Evolutionary conservation across 495 filamentous ascomycete species (phyloP), one percentile per base, ranked within the genome.

Genomic region (Aspergillus hancockii): DNA sequence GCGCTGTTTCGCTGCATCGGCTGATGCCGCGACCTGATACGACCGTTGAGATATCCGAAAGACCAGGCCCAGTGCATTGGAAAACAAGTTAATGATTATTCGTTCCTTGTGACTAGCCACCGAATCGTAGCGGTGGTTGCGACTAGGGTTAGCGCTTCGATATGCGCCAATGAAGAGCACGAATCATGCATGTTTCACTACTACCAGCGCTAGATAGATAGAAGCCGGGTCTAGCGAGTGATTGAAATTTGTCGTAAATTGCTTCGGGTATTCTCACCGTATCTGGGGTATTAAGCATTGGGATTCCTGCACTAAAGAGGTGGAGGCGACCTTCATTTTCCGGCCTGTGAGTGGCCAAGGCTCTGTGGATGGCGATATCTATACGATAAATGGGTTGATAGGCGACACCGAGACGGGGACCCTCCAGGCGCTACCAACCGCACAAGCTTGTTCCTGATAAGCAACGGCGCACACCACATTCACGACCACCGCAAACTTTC

Each of bases 211-310:
- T 47, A 22, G 43, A 6, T 3, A 8, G 43, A 47, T 47, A 47
- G 43, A 47, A 23, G 43, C 9, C 19, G 2, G 21, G 19, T 8
- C 12, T n/a, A 12, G 43, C 19, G 43, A 47, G 21, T 47, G 23
- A 47, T 12, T 47, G 43, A 47, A 23, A 47, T 23, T 21, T 3
- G 43, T 47, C 21, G 43, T 12, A 7, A 47, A 47, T 3, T 47
- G 43, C 43, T 16, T 47, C 43, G 43, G 43, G 18, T 19, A 10
- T 47, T 7, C 19, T 16, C 4, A 3, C 43, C 43, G 43, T 23
- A 47, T 47, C 43, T 47, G 43, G 43, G 43, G 43, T 47, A 47
- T 47, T 47, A 47, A 47, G 43, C 43, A 47, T 47, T 23, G 19
- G 4, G 19, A 22, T 22, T 22, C 18, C 8, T 23, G 43, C 43